Base-by-base conservation (phyloP, 108 stramenopile species). In the Skeletonema marinoi region DNA sequence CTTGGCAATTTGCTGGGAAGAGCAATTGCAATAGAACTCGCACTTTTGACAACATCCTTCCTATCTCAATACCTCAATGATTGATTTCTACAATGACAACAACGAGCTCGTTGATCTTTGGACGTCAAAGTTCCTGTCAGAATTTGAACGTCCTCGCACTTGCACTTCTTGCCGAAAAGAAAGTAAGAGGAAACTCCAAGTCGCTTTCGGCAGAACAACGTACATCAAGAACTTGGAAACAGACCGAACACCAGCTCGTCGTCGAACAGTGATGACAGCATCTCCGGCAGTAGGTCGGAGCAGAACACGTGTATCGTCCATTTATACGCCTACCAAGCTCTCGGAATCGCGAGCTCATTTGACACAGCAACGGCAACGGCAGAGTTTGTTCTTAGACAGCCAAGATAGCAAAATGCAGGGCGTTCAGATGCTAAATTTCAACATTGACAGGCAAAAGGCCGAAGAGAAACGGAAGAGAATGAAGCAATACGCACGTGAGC, bases 401-500 rank as follows among this genome's bases (percentile, higher is more conserved):
- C 77, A 67, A 60, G 71, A 82, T 12, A 50, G 60, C 58, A 86
- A 82, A 60, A 66, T 71, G 25, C 70, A 48, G 65, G 85, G 85
- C 42, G 46, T 41, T 29, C 85, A 86, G 61, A 78, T 86, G 56
- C 60, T 78, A 3, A 80, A 68, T 33, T 79, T 71, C 70, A 78
- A 77, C 16, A 59, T 75, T 2, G 82, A 82, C 66, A 13, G 75
- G 13, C 62, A 65, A 6, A 80, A 79, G 60, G 80, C 80, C 31
- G 44, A 51, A 16, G 85, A 81, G 35, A 83, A 83, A 36, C 65
- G 81, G 25, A 75, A 48, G 32, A 65, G 85, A 41, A 82, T 83
- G 63, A 25, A 74, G 16, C 80, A 81, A 59, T 86, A 83, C 48
- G 59, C 78, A 46, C 65, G 61, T 39, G 82, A 86, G 31, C 64